Evolutionary conservation across 805 yeast genomes (phyloP), one percentile per base, ranked within the genome.

Genomic region (Ogataea angusta): DNA sequence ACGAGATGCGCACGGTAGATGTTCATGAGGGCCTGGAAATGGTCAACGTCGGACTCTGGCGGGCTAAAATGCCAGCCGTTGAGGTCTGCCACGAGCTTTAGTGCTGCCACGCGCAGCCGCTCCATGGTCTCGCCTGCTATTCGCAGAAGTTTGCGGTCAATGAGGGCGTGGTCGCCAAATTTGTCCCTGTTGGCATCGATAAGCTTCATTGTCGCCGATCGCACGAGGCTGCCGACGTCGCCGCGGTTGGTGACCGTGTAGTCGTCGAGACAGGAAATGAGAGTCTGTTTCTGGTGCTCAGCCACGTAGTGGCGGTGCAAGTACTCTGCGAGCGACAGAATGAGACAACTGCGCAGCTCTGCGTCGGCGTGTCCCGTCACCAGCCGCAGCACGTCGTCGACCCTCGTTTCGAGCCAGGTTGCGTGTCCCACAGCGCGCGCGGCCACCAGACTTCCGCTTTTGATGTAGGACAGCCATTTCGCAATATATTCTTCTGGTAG

Each of bases 141-240:
- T 28, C 91, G 59, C 21, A 83, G 47, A 16, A 83, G 54, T 34
- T 66, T 71, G 9, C 49, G 21, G 23, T 60, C 63, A 1, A 69
- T 48, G 2, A 42, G 38, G 4, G 31, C 28, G 9, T 33, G 30
- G n/a, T 21, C 32, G 7, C 13, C 30, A 28, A 61, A 53, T 14
- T 19, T 18, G 0, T 36, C 34, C 3, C 52, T 27, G 46, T 72
- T 68, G 1, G 49, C 30, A 0, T 46, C 37, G 0, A 81, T 57
- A 2, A 78, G 52, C 5, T 49, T 26, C 2, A 84, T 56, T 1
- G 81, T 67, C 0, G 81, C 42, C 5, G 32, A 29, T 34, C 98
- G 66, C 1, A 88, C 74, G 51, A 78, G 73, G 34, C 86, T 76
- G 2, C 98, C 98, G n/a, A 89, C 90, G 63, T 90, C 98, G 8